Evolutionary conservation across 257 asterid genomes (phyloP), one percentile per base, ranked within the genome.

Genomic region (Nicotiana noctiflora): DNA sequence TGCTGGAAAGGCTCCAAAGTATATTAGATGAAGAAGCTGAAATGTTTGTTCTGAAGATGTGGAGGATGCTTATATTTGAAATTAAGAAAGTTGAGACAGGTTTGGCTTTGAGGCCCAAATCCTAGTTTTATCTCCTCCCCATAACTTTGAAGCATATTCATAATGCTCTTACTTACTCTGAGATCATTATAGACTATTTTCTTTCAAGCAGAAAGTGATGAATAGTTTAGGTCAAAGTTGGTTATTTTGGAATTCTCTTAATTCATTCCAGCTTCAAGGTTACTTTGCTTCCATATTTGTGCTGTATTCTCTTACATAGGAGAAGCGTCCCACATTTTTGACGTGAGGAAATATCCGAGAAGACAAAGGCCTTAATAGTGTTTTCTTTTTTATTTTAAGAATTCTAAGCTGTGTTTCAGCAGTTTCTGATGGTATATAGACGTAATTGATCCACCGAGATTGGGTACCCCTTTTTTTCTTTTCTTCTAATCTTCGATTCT

Each of bases 1-100:
- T 96, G 99, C 93, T 96, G 82, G 94, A 94, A 80, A 93, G 97
- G 81, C 98, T 96, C 80, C 98, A 91, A 78, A 80, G 91, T 61
- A 94, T 96, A 85, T 84, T 96, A 88, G 99, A 96, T 21, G 99
- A 96, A 52, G 99, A 96, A 87, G 99, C 99, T 29, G 99, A 96
- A 85, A 91, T 96, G 99, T 96, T 94, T 85, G 98, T 96, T 85
- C 94, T 96, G 68, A 96, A 96, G 92, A 94, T 96, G 98, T 96
- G 99, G 98, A 96, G 99, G 88, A 96, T 96, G 99, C 99, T 96
- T 46, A 96, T 96, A 81, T 96, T 92, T 83, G 99, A 96, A 89
- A 91, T 96, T 86, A 94, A 94, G 90, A 96, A 84, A 88, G 98
- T 94, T 29, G 99, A 96, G 86, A 94, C 90, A 17, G 98, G 99